Base-by-base conservation (phyloP, 371 early-diverging fungal species). In the Mucor irregularis region DNA sequence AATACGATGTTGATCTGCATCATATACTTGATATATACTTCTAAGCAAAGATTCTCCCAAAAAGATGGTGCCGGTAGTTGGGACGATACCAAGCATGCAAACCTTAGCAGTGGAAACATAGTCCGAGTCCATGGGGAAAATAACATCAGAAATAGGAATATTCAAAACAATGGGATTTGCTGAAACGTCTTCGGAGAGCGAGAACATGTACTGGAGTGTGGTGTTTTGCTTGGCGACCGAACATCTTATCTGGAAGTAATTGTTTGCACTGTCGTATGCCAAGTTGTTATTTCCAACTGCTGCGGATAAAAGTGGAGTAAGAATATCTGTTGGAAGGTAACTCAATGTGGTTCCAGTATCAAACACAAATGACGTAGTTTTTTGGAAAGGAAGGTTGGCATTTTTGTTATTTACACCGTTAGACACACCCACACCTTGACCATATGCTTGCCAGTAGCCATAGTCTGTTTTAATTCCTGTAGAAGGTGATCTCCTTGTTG, bases 321-420 rank as follows among this genome's bases (percentile, higher is more conserved):
- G 42, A 6, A 71, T 56, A 17, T 47, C 26, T 0, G 53, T 64
- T 0, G 75, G 74, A 25, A 78, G 13, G 29, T 71, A 74, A 8
- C 69, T 74, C 28, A 78, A 31, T 0, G 78, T 74, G 8, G 73
- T 78, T 5, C 78, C 78, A 1, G 78, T 78, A 28, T 78, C 78
- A 30, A 78, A 64, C 21, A 73, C 58, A 43, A 66, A 72, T 5
- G 52, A 53, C 1, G 31, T 11, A 0, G 48, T 47, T 14, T 46
- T 2, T 28, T 57, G 1, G 22, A 56, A 33, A 22, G 19, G 11
- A 28, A 43, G 44, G 28, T 22, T 14, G 25, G 26, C 9, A 30
- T 5, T 10, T 10, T 25, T n/a, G 24, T 49, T 30, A 26, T 54
- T 19, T 16, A 34, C 9, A 49, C 65, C 13, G 37, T 49, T 30